A percentile compares a stretch with the other conserved stretches of the same genome.
phyloP scores from a whole-genome alignment of 2,329 filamentous ascomycete species.

The Aspergillus latus region DNA sequence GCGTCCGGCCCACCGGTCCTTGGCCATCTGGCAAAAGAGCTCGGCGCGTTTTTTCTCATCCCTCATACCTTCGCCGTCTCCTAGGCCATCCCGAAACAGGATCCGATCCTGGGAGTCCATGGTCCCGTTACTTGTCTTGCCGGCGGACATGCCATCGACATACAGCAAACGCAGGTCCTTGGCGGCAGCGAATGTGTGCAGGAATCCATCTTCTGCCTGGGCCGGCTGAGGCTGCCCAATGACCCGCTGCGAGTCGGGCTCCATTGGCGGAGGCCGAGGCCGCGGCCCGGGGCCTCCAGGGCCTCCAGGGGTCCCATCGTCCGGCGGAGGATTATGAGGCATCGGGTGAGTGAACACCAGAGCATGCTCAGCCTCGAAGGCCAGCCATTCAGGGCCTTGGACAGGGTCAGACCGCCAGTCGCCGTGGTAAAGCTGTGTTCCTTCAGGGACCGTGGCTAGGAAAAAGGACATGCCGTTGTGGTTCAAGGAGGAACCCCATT shows the following conservation, averaged over 20 bases:
- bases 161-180: slow-evolving; percentile 63
- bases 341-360: slow-evolving; percentile 57
- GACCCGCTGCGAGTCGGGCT: background rate
- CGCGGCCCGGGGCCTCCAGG: background rate
- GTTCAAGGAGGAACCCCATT: slow-evolving; percentile 70
- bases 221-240: background rate
- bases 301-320: background rate
- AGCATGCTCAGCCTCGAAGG: slow-evolving; percentile 75
- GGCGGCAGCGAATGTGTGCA: slow-evolving; percentile 65
- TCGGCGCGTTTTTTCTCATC: slow-evolving; percentile 55
- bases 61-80: slow-evolving; percentile 10
- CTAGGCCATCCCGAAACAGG: slow-evolving; percentile 48
- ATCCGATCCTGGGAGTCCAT: slow-evolving; percentile 67
- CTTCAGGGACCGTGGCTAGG: slow-evolving; percentile 62
- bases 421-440: slow-evolving; percentile 69
- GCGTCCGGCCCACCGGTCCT: slow-evolving; percentile 49
- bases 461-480: slow-evolving; percentile 77
- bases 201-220: slow-evolving; percentile 49
- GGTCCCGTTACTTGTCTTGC: slow-evolving; percentile 64
- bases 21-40: slow-evolving; percentile 57
- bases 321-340: slow-evolving; percentile 3
- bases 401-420: slow-evolving; percentile 49
- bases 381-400: slow-evolving; percentile 65
- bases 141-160: slow-evolving; percentile 69
- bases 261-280: background rate